Evolutionary conservation across 371 early-diverging fungal genomes (phyloP), one percentile per base, ranked within the genome.

Genomic region (Syncephalis plumigaleata): DNA sequence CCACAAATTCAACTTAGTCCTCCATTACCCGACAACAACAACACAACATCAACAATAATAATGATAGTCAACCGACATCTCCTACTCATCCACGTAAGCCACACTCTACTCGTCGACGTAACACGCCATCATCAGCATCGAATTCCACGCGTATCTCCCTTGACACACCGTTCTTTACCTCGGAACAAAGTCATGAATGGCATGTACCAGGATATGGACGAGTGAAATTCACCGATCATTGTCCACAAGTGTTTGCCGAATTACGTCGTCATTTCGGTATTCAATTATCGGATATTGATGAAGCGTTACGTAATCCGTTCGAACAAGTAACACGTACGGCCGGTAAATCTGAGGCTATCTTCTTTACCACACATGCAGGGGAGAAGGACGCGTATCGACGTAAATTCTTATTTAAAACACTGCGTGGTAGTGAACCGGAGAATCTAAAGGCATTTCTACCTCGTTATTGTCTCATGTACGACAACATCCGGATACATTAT

Each of bases 291-390:
- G 70, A 70, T 15, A 50, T 74, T 45, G 60, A 63, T 31, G 59
- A 55, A 11, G 61, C 65, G 0, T 47, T 74, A 13, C 51, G 55
- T 0, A 44, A 46, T n/a, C 57, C 67, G 1, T 64, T 58, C 52
- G 43, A 25, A 3, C 54, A 58, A 3, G 58, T 63, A 3, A 64
- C 64, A 49, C 48, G 51, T 27, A 64, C 67, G 1, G 61, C 55
- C 0, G 75, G 75, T 0, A 69, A 74, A 45, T 68, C 68, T 11
- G 67, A 71, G 17, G 61, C 70, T 37, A 61, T 71, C 13, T 74
- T 74, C 46, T 66, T 74, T 42, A 51, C 56, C 1, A 68, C 69
- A 1, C 49, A 61, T 36, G 59, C 70, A 48, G 31, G 31, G 7
- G 31, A 31, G 31, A 31, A 31, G 11, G 11, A 4, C 4, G 11